phyloP scores from a whole-genome alignment of 768 basidiomycete genomes.

The Pulveroboletus ravenelii region DNA sequence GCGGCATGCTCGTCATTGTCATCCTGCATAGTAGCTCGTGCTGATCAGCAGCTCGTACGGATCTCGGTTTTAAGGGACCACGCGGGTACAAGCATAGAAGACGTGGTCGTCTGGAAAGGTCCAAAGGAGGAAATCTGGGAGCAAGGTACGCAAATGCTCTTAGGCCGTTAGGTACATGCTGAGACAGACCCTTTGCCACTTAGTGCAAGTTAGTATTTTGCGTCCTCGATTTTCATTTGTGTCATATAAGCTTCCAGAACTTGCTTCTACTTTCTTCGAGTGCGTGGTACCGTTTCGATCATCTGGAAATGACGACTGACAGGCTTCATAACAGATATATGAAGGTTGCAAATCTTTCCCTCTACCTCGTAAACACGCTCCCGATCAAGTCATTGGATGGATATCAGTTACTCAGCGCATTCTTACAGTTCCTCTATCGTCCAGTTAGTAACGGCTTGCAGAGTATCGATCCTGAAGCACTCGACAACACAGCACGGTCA shows the following conservation, averaged over 20 bases:
- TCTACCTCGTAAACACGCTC: slow-evolving; percentile 79
- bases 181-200: neutral
- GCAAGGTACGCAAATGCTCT: slow-evolving; percentile 44
- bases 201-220: slow-evolving; percentile 52
- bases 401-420: slow-evolving; percentile 44
- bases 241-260: slow-evolving; percentile 21
- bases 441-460: neutral
- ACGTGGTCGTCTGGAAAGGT: slow-evolving; percentile 70
- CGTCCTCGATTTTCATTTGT: slow-evolving; percentile 33
- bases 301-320: neutral
- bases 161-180: neutral
- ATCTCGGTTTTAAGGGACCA: slow-evolving; percentile 37
- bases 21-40: slow-evolving; percentile 52
- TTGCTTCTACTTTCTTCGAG: slow-evolving; percentile 44
- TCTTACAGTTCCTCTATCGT: slow-evolving; percentile 23
- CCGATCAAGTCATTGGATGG: slow-evolving; percentile 75
- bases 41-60: slow-evolving; percentile 50
- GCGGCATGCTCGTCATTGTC: slow-evolving; percentile 34
- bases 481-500: neutral
- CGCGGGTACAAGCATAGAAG: slow-evolving; percentile 10
- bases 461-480: slow-evolving; percentile 21
- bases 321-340: slow-evolving; percentile 46
- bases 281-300: slow-evolving; percentile 33
- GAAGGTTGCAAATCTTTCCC: slow-evolving; percentile 62
- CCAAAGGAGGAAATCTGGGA: slow-evolving; percentile 60